Conservation (phyloP, 257 asterid species). For the Ehretia macrophylla region DNA sequence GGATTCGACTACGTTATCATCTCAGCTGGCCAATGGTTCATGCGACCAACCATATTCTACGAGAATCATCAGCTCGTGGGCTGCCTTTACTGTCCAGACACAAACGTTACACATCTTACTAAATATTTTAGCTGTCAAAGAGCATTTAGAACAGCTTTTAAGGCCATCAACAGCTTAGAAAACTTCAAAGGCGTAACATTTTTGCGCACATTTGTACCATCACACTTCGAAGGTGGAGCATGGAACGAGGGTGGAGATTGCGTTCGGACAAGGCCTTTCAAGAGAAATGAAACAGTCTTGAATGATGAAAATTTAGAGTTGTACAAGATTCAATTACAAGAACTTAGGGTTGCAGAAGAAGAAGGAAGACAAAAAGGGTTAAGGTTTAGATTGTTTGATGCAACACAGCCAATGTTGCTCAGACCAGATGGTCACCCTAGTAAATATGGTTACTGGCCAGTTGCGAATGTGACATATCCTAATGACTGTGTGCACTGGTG, state of each 20-base stretch:
- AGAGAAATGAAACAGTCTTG: conserved; percentile 39
- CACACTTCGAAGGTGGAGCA: conserved; percentile 78
- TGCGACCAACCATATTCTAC: conserved; percentile 77
- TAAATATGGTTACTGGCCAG: conserved; percentile 31
- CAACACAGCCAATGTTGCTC: conserved; percentile 32
- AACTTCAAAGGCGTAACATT: conserved; percentile 45
- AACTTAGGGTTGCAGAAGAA: conserved; percentile 55
- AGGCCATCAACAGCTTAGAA: conserved; percentile 37
- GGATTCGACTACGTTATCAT: conserved; percentile 60
- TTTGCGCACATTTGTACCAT: conserved; percentile 70
- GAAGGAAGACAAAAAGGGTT: conserved; percentile 45
- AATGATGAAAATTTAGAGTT: conserved; percentile 50
- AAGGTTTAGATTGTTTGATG: conserved; percentile 40
- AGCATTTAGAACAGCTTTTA: conserved; percentile 74
- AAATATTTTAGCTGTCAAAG: conserved; percentile 64
- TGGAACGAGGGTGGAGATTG: conserved; percentile 93
- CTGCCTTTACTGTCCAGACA: conserved; percentile 69
- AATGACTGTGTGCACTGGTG: conserved; percentile 53
- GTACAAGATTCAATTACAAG: conserved; percentile 68
- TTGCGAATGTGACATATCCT: conserved; percentile 9
- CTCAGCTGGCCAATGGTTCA: conserved; percentile 94
- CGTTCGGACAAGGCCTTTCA: conserved; percentile 47
- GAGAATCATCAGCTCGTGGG: conserved; percentile 43
- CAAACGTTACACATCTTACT: conserved; percentile 40
- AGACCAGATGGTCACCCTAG: conserved; percentile 54